A percentile compares a stretch with the other conserved stretches of the same genome.
Conservation (phyloP, 2,329 filamentous ascomycete species). For the Xylaria sp. region DNA sequence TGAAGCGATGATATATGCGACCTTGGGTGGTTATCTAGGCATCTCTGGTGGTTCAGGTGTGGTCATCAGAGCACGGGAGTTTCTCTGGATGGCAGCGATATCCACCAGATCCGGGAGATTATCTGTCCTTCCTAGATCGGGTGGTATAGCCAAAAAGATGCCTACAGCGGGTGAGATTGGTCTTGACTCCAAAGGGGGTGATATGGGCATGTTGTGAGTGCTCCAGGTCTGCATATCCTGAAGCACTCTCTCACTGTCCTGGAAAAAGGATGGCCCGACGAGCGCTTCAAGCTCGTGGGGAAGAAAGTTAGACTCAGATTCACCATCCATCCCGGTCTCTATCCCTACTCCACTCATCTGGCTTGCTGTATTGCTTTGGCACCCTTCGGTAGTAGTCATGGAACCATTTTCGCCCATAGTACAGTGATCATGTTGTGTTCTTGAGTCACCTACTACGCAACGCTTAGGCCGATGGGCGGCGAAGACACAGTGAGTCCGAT, state of each 20-base stretch:
- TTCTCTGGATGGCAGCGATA: neutral
- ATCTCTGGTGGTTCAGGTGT: constrained; percentile 14
- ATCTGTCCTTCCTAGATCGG: neutral
- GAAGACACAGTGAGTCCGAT: constrained; percentile 36
- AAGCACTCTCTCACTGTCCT: neutral
- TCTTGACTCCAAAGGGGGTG: neutral
- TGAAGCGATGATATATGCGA: too few relatives aligned
- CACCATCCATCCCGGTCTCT: neutral
- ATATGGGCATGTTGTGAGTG: neutral
- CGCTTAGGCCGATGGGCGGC: constrained; percentile 24
- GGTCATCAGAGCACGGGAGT: neutral
- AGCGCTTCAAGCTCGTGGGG: neutral
- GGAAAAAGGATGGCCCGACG: neutral
- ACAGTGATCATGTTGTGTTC: constrained; percentile 26
- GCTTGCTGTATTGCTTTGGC: neutral
- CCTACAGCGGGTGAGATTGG: neutral
- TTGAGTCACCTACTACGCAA: constrained; percentile 30
- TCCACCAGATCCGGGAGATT: neutral
- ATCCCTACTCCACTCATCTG: neutral
- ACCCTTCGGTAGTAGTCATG: neutral
- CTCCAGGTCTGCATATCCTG: neutral
- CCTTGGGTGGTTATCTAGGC: neutral
- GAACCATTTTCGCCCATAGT: neutral
- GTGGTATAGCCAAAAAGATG: neutral
- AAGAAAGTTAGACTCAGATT: neutral